A percentile compares a stretch with the other conserved stretches of the same genome.
Conservation (phyloP, 768 basidiomycete genomes). For the Steccherinum ochraceum region DNA sequence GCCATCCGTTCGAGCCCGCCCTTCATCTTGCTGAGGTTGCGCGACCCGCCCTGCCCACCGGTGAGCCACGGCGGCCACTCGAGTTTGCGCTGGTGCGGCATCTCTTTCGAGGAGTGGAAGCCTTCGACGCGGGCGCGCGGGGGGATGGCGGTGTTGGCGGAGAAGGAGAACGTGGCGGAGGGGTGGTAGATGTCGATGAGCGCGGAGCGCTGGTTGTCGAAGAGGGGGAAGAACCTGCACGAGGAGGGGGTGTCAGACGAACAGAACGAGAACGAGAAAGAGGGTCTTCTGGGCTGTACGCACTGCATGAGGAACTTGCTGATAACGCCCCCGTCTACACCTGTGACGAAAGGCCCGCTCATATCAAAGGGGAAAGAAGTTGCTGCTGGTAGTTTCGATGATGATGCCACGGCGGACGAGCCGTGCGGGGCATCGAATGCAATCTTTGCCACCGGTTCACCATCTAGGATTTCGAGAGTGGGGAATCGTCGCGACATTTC, state of each 20-base stretch:
- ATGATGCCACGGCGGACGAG: slow-evolving; percentile 33
- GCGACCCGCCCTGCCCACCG: slow-evolving; percentile 51
- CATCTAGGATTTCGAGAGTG: slow-evolving; percentile 78
- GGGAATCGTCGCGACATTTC: slow-evolving; percentile 79
- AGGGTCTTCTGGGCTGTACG: not conserved
- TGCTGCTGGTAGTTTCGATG: slow-evolving; percentile 40
- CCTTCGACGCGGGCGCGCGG: slow-evolving; percentile 70
- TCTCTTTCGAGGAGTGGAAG: slow-evolving; percentile 49
- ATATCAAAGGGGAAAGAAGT: slow-evolving; percentile 78
- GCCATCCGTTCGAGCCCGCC: slow-evolving; percentile 56
- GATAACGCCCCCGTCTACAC: slow-evolving; percentile 62
- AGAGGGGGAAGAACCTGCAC: slow-evolving; percentile 74
- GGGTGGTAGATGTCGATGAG: slow-evolving; percentile 76
- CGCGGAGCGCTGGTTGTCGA: slow-evolving; percentile 67
- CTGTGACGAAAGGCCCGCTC: slow-evolving; percentile 67
- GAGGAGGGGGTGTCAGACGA: too few relatives aligned
- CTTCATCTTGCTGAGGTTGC: slow-evolving; percentile 70
- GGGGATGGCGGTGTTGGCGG: slow-evolving; percentile 79
- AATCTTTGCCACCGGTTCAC: slow-evolving; percentile 72
- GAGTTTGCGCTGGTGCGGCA: slow-evolving; percentile 81
- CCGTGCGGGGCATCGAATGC: slow-evolving; percentile 68
- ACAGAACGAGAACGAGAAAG: too few relatives aligned
- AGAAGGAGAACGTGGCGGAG: slow-evolving; percentile 87
- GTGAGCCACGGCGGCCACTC: slow-evolving; percentile 71
- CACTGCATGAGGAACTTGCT: slow-evolving; percentile 76